These are phyloP conservation scores for Fragilaria crotonensis DNA, from an alignment of 108 stramenopile genomes.

Conservation along the genomic window DNA sequence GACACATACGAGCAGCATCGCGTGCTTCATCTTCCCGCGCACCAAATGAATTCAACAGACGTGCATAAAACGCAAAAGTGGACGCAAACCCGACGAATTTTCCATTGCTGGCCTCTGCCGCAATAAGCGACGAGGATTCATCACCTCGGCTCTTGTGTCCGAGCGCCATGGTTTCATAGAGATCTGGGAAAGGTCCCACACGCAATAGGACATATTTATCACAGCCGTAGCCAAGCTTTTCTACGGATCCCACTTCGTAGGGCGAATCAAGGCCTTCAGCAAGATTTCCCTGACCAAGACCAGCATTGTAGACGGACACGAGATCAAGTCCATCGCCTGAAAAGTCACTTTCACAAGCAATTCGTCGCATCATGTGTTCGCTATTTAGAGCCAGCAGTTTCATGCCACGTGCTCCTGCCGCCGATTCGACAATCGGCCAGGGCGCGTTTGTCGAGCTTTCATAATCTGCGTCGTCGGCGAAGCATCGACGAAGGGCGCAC, in stretches of 20 bases:
- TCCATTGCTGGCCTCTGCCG: slow-evolving; percentile 70
- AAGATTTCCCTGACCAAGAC: slow-evolving; percentile 38
- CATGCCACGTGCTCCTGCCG: slow-evolving; percentile 52
- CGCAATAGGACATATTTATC: slow-evolving; percentile 71
- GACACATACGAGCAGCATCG: slow-evolving; percentile 74
- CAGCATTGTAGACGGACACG: slow-evolving; percentile 61
- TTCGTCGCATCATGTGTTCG: slow-evolving; percentile 76
- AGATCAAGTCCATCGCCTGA: slow-evolving; percentile 19
- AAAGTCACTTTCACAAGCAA: slow-evolving; percentile 65
- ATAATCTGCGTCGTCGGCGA: slow-evolving; percentile 49
- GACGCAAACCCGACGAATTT: slow-evolving; percentile 73
- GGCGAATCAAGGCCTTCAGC: slow-evolving; percentile 38
- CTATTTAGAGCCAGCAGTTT: slow-evolving; percentile 57
- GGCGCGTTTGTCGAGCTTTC: slow-evolving; percentile 45
- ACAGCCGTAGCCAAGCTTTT: slow-evolving; percentile 70
- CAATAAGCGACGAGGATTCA: slow-evolving; percentile 62
- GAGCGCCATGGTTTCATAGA: slow-evolving; percentile 62
- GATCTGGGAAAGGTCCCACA: slow-evolving; percentile 74
- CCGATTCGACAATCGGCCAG: slow-evolving; percentile 76
- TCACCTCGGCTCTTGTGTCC: slow-evolving; percentile 47
- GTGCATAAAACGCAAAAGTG: slow-evolving; percentile 69
- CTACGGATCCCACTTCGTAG: slow-evolving; percentile 57
- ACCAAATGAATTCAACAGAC: slow-evolving; percentile 40
- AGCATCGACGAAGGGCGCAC: slow-evolving; percentile 65
- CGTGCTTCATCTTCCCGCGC: slow-evolving; percentile 57